These are phyloP conservation scores for Eremochloa ophiuroides DNA, from an alignment of 176 grass and related monocot species.

Conservation along the genomic window DNA sequence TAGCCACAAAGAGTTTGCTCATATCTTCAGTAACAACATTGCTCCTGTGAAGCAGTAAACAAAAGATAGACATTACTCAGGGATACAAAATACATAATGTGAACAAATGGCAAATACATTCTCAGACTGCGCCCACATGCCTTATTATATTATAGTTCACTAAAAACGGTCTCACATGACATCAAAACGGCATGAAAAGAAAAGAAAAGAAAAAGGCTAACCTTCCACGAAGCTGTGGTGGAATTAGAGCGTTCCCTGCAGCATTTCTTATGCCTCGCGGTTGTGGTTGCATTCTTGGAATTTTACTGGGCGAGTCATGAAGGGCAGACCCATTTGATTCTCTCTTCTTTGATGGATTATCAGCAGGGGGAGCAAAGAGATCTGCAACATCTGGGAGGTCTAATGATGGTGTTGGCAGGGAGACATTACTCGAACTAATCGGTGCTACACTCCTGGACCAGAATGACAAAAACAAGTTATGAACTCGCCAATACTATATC, in stretches of 20 bases:
- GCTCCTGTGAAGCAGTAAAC: conserved; percentile 53
- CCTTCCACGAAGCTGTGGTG: conserved; percentile 90
- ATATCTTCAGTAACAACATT: conserved; percentile 98
- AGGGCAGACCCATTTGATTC: conserved; percentile 68
- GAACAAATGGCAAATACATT: neutral
- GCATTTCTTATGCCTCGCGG: conserved; percentile 36
- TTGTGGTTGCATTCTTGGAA: conserved; percentile 56
- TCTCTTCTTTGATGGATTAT: conserved; percentile 71
- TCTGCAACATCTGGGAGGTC: conserved; percentile 72
- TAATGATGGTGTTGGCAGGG: conserved; percentile 47
- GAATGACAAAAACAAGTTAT: neutral
- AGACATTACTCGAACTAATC: conserved; percentile 21
- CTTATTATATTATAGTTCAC: neutral
- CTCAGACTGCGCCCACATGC: neutral
- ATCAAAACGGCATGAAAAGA: neutral
- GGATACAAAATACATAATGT: neutral
- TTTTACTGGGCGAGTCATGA: conserved; percentile 44
- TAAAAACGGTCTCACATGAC: neutral
- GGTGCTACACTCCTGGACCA: conserved; percentile 13
- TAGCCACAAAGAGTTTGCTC: conserved; percentile 77
- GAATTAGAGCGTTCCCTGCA: conserved; percentile 42
- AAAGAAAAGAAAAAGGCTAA: conserved; percentile 30
- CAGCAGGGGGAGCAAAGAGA: conserved; percentile 50
- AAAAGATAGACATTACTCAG: conserved; percentile 1
- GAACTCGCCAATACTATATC: neutral